Evolutionary conservation across 2,329 filamentous ascomycete genomes (phyloP), one percentile per base, ranked within the genome.

Genomic region (Colletotrichum shisoi): DNA sequence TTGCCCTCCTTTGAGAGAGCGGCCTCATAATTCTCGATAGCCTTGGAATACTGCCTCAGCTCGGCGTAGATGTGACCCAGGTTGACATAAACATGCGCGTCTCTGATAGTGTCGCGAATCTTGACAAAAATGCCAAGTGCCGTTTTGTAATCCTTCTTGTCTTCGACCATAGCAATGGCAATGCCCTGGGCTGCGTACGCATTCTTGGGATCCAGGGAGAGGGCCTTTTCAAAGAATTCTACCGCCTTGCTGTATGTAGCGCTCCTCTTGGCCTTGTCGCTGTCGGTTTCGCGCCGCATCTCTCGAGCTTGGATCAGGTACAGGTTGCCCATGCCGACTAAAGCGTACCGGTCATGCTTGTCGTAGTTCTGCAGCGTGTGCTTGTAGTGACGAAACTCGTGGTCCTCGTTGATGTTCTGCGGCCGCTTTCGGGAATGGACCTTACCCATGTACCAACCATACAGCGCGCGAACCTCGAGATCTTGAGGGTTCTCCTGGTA

Each of bases 191-290:
- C 95, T 8, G 96, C 96, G 76, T 96, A 97, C 0, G 95, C 94
- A 72, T 98, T 99, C 80, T 91, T 93, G 0, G 93, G 89, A 74
- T 99, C 95, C n/a, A 99, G 82, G 70, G 96, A 93, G 24, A 99
- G 82, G 4, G 94, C 94, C 80, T 99, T 99, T 76, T 98, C 95
- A 73, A 97, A 99, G 79, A 99, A 99, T 76, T 99, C 96, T 12
- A 98, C 94, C 0, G 95, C 94, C 71, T 94, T 93, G 75, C 89
- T 88, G 76, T 98, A 99, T 69, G 89, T 90, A 72, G 91, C 91
- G 64, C 90, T 91, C 60, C 94, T 89, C 81, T 96, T 97, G 73
- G 96, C 91, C 79, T 92, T 96, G 68, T 99, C 94, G 67, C 89
- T 85, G 9, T 98, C 95, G 0, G 91, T 91, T 69, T 95, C 92